Percentiles rank a stretch among this genome's conserved stretches.
Conservation (phyloP, 2,329 filamentous ascomycete genomes). For the Tolypocladium nubicola region DNA sequence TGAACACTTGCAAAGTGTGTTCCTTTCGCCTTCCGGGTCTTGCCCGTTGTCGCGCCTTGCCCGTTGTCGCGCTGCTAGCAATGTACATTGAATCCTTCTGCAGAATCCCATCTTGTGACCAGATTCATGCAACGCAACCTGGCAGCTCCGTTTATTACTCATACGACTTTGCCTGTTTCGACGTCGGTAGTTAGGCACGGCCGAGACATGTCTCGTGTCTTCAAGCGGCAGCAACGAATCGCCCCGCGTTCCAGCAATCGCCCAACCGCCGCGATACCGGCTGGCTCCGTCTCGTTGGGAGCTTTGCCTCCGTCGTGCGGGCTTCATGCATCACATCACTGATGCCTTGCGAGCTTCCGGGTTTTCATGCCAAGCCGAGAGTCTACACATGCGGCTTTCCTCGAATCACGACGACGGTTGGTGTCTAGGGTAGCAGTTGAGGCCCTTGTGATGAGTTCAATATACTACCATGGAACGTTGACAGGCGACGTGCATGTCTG, state of each 20-base stretch:
- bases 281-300: neutral
- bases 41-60: no score
- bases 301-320: neutral
- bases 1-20: no score
- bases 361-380: neutral
- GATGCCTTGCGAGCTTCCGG: neutral
- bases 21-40: no score
- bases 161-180: neutral
- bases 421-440: neutral
- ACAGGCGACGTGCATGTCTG: neutral
- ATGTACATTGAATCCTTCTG: no score
- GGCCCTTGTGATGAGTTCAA: neutral
- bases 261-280: neutral
- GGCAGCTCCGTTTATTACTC: neutral
- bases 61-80: no score
- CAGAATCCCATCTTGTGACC: neutral
- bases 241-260: neutral
- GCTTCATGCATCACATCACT: neutral
- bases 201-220: neutral
- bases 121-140: neutral
- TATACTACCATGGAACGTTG: neutral
- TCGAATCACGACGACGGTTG: neutral
- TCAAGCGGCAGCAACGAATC: neutral
- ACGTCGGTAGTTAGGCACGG: neutral
- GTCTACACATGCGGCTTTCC: neutral